Conservation (phyloP, 345 rosid species). For the Hypericum perforatum region DNA sequence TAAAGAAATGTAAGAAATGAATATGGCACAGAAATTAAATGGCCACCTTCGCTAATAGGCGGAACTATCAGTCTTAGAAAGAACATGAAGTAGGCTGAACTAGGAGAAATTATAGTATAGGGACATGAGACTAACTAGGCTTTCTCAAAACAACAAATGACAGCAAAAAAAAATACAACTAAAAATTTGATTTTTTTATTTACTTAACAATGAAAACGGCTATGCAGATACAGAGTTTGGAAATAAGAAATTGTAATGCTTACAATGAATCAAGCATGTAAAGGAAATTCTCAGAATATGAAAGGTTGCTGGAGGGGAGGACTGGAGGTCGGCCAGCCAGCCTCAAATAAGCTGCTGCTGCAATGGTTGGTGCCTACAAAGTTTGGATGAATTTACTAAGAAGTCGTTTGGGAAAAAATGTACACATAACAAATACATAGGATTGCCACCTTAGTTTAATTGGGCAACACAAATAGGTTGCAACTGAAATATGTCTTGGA, state of each 20-base stretch:
- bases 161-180: no score
- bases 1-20: no score
- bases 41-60: no score
- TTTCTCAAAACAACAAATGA: no score
- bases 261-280: conserved; percentile 96
- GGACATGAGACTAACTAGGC: no score
- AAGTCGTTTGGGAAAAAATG: not conserved
- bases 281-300: conserved; percentile 88
- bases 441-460: no score
- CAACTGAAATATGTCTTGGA: no score
- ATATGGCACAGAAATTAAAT: no score
- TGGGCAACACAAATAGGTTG: no score
- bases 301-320: conserved; percentile 81
- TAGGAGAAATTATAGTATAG: no score
- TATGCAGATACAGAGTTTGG: not conserved
- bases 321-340: conserved; percentile 97
- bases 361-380: conserved; percentile 54
- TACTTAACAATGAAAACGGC: not conserved
- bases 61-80: not conserved
- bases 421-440: not conserved
- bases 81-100: no score
- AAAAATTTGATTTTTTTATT: no score
- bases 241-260: conserved; percentile 12
- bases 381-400: not conserved
- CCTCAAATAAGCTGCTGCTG: conserved; percentile 93